Conservation (phyloP, 768 basidiomycete genomes). For the Russula vinacea region DNA sequence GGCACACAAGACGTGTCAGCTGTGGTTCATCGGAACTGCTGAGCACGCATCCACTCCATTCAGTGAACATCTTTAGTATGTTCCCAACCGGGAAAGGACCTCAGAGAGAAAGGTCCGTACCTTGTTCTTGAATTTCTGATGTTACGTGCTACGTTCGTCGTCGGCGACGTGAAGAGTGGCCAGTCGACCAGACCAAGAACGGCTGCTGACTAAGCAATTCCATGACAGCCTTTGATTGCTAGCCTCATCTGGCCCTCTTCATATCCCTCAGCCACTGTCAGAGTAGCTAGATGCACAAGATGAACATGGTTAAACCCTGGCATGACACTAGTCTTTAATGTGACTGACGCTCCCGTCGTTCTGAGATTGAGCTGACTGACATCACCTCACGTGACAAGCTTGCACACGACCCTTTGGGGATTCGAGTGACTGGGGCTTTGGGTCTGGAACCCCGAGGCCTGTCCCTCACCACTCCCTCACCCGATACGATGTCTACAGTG, state of each 20-base stretch:
- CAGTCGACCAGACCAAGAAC: neutral
- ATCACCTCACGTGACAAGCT: neutral
- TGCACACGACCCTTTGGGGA: neutral
- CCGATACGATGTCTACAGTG: conserved; percentile 28
- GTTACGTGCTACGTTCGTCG: conserved; percentile 13
- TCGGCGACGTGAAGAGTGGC: conserved; percentile 17
- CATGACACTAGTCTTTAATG: neutral
- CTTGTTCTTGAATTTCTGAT: conserved; percentile 7
- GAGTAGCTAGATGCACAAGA: neutral
- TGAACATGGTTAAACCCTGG: neutral
- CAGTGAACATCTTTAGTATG: conserved; percentile 32
- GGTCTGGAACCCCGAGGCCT: neutral
- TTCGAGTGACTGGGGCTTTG: neutral
- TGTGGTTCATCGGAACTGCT: conserved; percentile 26
- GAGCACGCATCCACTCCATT: conserved; percentile 39
- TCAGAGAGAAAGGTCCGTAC: neutral
- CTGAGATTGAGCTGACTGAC: neutral
- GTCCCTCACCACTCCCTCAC: conserved; percentile 25
- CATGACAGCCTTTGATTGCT: neutral
- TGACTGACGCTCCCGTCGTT: neutral
- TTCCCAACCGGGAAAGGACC: neutral
- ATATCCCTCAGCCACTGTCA: neutral
- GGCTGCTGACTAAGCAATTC: conserved; percentile 21
- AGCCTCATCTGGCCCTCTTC: neutral
- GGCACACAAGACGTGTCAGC: conserved; percentile 35